Conservation (phyloP, 352 stramenopile species). For the Pelagophyceae sp. region DNA sequence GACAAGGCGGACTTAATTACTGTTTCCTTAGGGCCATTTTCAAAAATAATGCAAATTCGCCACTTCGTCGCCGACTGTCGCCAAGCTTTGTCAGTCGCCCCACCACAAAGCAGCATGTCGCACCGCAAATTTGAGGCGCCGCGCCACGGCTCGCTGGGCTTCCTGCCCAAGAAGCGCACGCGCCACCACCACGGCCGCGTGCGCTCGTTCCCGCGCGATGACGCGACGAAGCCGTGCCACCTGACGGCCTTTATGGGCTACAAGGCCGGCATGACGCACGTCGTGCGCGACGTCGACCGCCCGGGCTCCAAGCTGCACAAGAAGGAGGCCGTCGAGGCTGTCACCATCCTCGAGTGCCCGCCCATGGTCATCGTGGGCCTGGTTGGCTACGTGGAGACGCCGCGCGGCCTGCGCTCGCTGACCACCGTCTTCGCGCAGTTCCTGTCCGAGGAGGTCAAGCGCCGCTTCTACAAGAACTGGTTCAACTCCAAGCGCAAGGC, state of each 20-base stretch:
- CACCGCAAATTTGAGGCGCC: conserved; percentile 96
- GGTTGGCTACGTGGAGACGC: conserved; percentile 99
- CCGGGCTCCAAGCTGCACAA: conserved; percentile 98
- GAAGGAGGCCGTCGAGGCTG: conserved; percentile 99
- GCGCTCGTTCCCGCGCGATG: conserved; percentile 97
- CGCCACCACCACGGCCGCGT: conserved; percentile 97
- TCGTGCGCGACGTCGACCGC: conserved; percentile 94
- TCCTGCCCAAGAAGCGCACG: conserved; percentile 99
- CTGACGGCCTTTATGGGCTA: conserved; percentile 99
- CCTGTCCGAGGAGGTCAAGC: conserved; percentile 96
- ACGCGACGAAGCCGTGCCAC: conserved; percentile 85
- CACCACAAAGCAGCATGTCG: conserved; percentile 65
- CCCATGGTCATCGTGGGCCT: conserved; percentile 99
- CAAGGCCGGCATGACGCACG: conserved; percentile 99
- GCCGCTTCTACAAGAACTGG: conserved; percentile 99
- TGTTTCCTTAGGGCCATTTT: too few relatives aligned
- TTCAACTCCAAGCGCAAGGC: conserved; percentile 99
- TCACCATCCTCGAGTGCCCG: conserved; percentile 97
- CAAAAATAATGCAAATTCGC: too few relatives aligned
- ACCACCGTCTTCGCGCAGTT: conserved; percentile 99
- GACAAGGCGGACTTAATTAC: too few relatives aligned
- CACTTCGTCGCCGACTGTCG: too few relatives aligned
- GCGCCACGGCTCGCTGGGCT: conserved; percentile 92
- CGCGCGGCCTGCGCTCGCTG: conserved; percentile 91
- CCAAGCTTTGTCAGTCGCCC: too few relatives aligned